Conservation (phyloP, 768 basidiomycete species). For the Auriscalpium microsporum region DNA sequence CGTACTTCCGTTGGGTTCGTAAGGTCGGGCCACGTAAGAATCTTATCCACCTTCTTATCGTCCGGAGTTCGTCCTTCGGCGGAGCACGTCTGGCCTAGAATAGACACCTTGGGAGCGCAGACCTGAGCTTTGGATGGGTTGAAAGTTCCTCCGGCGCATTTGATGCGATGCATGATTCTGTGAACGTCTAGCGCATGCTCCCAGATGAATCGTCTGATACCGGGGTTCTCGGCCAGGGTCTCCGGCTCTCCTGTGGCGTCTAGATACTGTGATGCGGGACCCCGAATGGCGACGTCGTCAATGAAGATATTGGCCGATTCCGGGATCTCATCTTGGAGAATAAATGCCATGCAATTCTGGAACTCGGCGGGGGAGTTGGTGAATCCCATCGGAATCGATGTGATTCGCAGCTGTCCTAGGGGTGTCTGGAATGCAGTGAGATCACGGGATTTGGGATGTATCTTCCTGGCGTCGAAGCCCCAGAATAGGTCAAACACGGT, state of each 20-base stretch:
- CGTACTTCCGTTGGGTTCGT: conserved; percentile 16
- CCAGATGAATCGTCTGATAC: not conserved
- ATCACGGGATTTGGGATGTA: not conserved
- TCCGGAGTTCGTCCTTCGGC: conserved; percentile 26
- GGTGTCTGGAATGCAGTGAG: not conserved
- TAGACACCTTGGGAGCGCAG: conserved; percentile 13
- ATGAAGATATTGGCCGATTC: conserved; percentile 20
- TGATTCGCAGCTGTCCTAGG: not conserved
- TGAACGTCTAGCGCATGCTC: not conserved
- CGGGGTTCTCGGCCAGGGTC: not conserved
- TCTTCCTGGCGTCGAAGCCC: not conserved
- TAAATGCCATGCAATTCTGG: conserved; percentile 25
- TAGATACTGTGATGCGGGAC: not conserved
- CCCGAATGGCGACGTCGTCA: conserved; percentile 18
- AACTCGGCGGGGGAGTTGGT: conserved; percentile 10
- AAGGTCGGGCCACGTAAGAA: conserved; percentile 17
- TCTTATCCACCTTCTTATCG: conserved; percentile 18
- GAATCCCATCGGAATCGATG: not conserved
- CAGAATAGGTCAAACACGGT: conserved; percentile 26
- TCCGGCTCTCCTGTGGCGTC: not conserved
- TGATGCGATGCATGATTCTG: not conserved
- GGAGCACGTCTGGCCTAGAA: conserved; percentile 33
- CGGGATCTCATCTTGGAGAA: conserved; percentile 26
- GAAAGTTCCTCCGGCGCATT: not conserved
- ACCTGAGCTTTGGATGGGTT: not conserved